Conservation (phyloP, 345 rosid genomes). For the Salix viminalis region DNA sequence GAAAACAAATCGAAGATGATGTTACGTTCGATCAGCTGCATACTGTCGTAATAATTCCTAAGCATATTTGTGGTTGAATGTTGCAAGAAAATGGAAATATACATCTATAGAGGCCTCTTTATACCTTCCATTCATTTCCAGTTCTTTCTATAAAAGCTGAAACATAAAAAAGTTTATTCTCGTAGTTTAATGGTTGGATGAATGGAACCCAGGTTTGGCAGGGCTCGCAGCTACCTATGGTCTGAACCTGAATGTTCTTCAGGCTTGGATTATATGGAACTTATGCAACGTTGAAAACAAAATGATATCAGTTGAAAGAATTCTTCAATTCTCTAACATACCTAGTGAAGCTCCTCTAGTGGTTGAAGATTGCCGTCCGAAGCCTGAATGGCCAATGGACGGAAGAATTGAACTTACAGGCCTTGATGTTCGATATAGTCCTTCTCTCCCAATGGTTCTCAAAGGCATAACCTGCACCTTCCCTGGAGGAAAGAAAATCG, state of each 20-base stretch:
- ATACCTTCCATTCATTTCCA: neutral
- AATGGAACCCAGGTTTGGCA: constrained; percentile 49
- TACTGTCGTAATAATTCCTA: neutral
- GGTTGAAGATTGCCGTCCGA: constrained; percentile 37
- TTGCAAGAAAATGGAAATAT: neutral
- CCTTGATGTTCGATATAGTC: constrained; percentile 52
- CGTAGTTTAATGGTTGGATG: constrained; percentile 4
- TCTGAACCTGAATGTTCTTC: constrained; percentile 60
- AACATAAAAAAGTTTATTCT: neutral
- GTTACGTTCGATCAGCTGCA: neutral
- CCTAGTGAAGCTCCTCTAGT: constrained; percentile 54
- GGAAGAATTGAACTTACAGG: constrained; percentile 48
- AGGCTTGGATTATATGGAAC: constrained; percentile 81
- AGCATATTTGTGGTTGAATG: neutral
- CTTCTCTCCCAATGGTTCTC: constrained; percentile 54
- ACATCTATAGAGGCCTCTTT: neutral
- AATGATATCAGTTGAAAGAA: constrained; percentile 74
- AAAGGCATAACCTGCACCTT: constrained; percentile 61
- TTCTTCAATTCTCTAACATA: constrained; percentile 54
- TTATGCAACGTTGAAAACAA: constrained; percentile 71
- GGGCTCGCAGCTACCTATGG: constrained; percentile 65
- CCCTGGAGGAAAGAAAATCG: constrained; percentile 64
- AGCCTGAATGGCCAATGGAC: constrained; percentile 47
- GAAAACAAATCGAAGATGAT: neutral
- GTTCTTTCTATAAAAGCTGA: neutral